These are phyloP conservation scores for Nemophila menziesii DNA, from an alignment of 257 asterid species.

Conservation along the genomic window DNA sequence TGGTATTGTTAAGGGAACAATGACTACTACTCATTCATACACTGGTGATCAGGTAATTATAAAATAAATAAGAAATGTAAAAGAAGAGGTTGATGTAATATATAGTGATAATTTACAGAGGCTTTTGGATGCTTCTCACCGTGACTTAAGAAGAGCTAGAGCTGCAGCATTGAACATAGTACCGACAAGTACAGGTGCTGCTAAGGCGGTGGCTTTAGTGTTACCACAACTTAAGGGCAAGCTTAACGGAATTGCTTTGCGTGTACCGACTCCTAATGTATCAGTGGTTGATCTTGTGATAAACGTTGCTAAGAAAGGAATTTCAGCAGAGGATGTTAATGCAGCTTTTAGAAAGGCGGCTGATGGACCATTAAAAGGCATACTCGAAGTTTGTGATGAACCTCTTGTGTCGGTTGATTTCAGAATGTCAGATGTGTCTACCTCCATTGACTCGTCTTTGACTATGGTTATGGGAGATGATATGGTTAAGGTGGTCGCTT, in stretches of 20 bases:
- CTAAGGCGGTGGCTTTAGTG: constrained; percentile 90
- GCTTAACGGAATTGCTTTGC: constrained; percentile 86
- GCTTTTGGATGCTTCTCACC: constrained; percentile 85
- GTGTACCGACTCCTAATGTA: constrained; percentile 92
- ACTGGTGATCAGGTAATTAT: constrained; percentile 82
- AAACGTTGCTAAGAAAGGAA: constrained; percentile 71
- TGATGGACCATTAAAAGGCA: constrained; percentile 57
- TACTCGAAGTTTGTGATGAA: constrained; percentile 62
- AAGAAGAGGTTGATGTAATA: not conserved
- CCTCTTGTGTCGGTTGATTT: constrained; percentile 89
- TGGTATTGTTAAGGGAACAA: constrained; percentile 90
- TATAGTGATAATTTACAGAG: constrained; percentile 34
- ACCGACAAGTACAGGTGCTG: constrained; percentile 93
- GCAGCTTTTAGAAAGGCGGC: constrained; percentile 87
- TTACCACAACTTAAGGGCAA: constrained; percentile 91
- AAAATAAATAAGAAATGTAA: not conserved
- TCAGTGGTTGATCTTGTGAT: constrained; percentile 85
- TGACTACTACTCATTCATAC: constrained; percentile 97
- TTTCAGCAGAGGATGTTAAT: constrained; percentile 69
- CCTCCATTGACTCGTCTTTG: constrained; percentile 74
- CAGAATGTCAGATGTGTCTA: constrained; percentile 65
- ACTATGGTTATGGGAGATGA: constrained; percentile 98
- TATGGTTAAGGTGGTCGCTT: constrained; percentile 95
- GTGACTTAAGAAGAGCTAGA: constrained; percentile 81
- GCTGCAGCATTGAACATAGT: constrained; percentile 93